A percentile compares a stretch with the other conserved stretches of the same genome.
These are phyloP conservation scores for Berberis thunbergii DNA, from an alignment of 164 flowering plant species.

Conservation along the genomic window DNA sequence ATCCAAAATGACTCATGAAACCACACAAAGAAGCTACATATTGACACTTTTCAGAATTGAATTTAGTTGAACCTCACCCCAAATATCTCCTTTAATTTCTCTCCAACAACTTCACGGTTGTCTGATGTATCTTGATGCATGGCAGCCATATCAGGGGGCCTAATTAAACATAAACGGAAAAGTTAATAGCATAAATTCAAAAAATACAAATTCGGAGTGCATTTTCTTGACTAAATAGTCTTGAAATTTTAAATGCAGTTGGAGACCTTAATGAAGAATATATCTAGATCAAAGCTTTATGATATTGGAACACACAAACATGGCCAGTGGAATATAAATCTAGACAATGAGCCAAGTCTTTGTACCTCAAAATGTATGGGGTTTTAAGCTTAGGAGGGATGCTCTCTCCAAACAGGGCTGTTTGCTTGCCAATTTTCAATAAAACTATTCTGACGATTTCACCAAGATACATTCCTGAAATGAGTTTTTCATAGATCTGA, in stretches of 20 bases:
- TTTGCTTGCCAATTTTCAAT: constrained; percentile 46
- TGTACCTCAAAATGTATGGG: constrained; percentile 43
- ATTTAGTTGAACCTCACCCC: constrained; percentile 21
- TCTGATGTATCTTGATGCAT: constrained; percentile 77
- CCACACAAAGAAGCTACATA: too few relatives aligned
- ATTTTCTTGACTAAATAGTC: too few relatives aligned
- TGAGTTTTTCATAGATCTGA: constrained; percentile 55
- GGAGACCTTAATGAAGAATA: too few relatives aligned
- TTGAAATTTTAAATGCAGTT: too few relatives aligned
- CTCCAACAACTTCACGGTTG: constrained; percentile 35
- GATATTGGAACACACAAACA: not conserved
- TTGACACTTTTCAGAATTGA: not conserved
- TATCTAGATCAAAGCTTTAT: too few relatives aligned
- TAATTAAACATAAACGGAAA: constrained; percentile 8
- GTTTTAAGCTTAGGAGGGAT: constrained; percentile 39
- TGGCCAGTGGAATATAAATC: not conserved
- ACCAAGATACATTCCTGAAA: constrained; percentile 60
- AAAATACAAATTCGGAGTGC: too few relatives aligned
- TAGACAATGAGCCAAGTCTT: not conserved
- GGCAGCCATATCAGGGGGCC: constrained; percentile 62
- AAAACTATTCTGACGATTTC: constrained; percentile 58
- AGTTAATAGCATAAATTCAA: too few relatives aligned
- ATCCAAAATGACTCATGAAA: too few relatives aligned
- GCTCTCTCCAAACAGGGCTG: constrained; percentile 43
- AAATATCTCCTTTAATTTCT: constrained; percentile 41